phyloP scores from a whole-genome alignment of 139 green algal genomes.

The Trebouxia sp. region DNA sequence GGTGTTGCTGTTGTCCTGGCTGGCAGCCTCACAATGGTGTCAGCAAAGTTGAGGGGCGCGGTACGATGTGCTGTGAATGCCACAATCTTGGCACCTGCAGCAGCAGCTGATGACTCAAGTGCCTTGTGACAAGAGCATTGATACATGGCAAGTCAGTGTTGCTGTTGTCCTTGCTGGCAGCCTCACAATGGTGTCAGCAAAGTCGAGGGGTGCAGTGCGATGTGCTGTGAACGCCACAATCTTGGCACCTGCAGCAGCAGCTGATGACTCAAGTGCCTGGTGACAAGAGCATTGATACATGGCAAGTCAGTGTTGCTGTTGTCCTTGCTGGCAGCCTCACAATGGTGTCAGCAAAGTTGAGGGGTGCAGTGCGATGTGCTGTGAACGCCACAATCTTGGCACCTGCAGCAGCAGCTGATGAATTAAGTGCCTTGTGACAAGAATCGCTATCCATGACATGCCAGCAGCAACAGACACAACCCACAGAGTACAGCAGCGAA shows the following conservation, averaged over 20 bases:
- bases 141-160: no score
- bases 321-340: conserved; percentile 19
- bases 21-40: conserved; percentile 34
- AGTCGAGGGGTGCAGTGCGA: conserved; percentile 30
- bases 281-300: no score
- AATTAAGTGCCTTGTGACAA: no score
- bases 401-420: no score
- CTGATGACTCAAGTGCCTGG: no score
- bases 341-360: conserved; percentile 40
- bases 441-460: no score
- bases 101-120: no score
- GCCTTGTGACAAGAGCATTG: no score
- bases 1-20: neutral
- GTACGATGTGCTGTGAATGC: conserved; percentile 39
- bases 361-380: conserved; percentile 31
- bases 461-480: no score
- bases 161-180: neutral
- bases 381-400: conserved; percentile 36
- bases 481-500: no score
- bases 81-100: conserved; percentile 33
- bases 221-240: conserved; percentile 38
- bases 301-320: neutral
- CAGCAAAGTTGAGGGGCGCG: conserved; percentile 35
- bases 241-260: no score
- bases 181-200: conserved; percentile 37